These are phyloP conservation scores for Oxalis stricta DNA, from an alignment of 441 rosid genomes.

Conservation along the genomic window DNA sequence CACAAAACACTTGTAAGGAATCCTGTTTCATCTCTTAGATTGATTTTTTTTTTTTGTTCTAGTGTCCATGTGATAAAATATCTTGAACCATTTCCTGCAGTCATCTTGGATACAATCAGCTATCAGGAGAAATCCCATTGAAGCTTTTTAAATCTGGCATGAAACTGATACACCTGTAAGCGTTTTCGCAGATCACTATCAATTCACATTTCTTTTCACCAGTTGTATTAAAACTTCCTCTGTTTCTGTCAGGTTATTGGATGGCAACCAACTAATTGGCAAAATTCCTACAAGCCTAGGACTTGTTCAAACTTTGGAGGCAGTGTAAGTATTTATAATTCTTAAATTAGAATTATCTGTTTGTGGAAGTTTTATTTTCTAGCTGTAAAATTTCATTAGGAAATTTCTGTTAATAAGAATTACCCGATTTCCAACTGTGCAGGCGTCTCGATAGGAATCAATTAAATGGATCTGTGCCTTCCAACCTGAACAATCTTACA, in stretches of 20 bases:
- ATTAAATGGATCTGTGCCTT: conserved; percentile 36
- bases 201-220: neutral
- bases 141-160: conserved; percentile 45
- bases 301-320: conserved; percentile 35
- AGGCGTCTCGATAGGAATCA: conserved; percentile 65
- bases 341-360: neutral
- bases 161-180: conserved; percentile 63
- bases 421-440: conserved; percentile 10
- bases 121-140: conserved; percentile 45
- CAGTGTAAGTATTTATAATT: conserved; percentile 49
- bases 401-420: neutral
- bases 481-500: conserved; percentile 38
- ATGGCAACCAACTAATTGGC: conserved; percentile 42
- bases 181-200: neutral
- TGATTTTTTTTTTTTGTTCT: neutral
- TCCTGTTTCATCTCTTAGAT: conserved; percentile 9
- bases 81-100: conserved; percentile 24
- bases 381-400: neutral
- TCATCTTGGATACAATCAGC: conserved; percentile 55
- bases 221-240: neutral
- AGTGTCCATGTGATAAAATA: neutral
- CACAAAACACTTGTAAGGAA: conserved; percentile 74
- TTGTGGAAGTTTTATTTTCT: no score
- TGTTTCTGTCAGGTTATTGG: conserved; percentile 41
- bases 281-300: conserved; percentile 49